A percentile compares a stretch with the other conserved stretches of the same genome.
phyloP scores from a whole-genome alignment of 2,329 filamentous ascomycete genomes.

The Waltergamsia citrina region DNA sequence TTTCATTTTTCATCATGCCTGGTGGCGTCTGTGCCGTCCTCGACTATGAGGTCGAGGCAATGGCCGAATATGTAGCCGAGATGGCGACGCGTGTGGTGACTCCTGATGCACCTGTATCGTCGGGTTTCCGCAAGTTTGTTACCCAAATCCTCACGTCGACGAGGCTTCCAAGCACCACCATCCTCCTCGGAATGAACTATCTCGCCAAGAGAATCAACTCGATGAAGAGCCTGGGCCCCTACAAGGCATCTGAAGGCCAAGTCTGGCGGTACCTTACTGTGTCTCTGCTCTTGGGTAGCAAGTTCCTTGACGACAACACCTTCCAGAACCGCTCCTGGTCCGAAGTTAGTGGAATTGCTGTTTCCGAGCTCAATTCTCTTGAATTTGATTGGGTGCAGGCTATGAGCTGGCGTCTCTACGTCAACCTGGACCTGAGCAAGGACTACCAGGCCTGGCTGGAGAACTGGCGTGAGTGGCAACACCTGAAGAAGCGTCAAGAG shows the following conservation, averaged over 20 bases:
- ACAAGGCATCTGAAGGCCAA: conserved; percentile 55
- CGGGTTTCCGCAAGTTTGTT: conserved; percentile 84
- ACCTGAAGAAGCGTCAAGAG: conserved; percentile 43
- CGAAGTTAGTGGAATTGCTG: conserved; percentile 83
- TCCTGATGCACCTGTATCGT: conserved; percentile 44
- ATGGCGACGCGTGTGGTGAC: conserved; percentile 60
- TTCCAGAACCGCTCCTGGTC: conserved; percentile 97
- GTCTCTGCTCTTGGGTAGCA: conserved; percentile 78
- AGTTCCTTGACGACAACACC: conserved; percentile 94
- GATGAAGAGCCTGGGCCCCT: conserved; percentile 47
- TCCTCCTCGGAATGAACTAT: conserved; percentile 84
- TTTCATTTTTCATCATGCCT: conserved; percentile 40
- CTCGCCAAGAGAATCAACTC: conserved; percentile 74
- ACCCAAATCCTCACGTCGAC: conserved; percentile 85
- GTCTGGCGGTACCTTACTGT: conserved; percentile 85
- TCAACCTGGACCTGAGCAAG: conserved; percentile 70
- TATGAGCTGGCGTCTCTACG: conserved; percentile 78
- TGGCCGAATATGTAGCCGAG: conserved; percentile 91
- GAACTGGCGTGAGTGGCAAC: conserved; percentile 50
- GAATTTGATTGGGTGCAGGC: conserved; percentile 82
- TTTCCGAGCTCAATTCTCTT: conserved; percentile 73
- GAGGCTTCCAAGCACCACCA: conserved; percentile 81
- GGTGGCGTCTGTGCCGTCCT: conserved; percentile 89
- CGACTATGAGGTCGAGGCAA: conserved; percentile 93
- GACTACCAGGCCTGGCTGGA: conserved; percentile 56